Evolutionary conservation across 441 rosid genomes (phyloP).

Genomic region (Mallotus repandus): DNA sequence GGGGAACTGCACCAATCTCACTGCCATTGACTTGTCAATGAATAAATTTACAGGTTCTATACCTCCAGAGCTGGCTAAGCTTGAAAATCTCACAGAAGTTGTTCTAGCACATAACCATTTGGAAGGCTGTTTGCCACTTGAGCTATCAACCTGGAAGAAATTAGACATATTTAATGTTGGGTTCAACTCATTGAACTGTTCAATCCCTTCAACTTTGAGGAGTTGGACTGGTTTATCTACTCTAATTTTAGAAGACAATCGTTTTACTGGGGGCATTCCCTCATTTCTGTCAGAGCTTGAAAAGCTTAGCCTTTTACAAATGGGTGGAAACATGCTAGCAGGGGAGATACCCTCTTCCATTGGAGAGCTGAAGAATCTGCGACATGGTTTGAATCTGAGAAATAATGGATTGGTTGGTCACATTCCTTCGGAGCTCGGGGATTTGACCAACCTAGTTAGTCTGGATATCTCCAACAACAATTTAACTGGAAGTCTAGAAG

Average conservation of each 20-base stretch:
- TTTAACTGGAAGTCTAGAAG: conserved; percentile 52
- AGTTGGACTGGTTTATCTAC: conserved; percentile 50
- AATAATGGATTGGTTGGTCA: conserved; percentile 52
- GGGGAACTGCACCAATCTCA: conserved; percentile 49
- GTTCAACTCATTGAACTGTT: conserved; percentile 59
- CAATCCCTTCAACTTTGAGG: conserved; percentile 42
- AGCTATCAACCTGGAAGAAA: conserved; percentile 45
- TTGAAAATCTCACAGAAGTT: conserved; percentile 40
- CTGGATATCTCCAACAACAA: conserved; percentile 73
- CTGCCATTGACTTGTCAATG: conserved; percentile 46
- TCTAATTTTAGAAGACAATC: conserved; percentile 57
- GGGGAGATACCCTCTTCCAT: conserved; percentile 69
- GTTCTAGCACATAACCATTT: conserved; percentile 58
- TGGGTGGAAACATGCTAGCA: conserved; percentile 62
- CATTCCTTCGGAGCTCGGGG: conserved; percentile 47
- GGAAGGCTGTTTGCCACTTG: conserved; percentile 59
- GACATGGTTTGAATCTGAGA: conserved; percentile 59
- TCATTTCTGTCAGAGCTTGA: conserved; percentile 45
- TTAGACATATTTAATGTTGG: conserved; percentile 53
- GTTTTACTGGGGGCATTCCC: conserved; percentile 65
- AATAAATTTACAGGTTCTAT: conserved; percentile 59
- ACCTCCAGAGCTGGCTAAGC: conserved; percentile 59
- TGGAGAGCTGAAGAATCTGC: conserved; percentile 45
- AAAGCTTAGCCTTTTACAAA: conserved; percentile 44
- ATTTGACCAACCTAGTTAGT: conserved; percentile 38